Evolutionary conservation across 257 asterid genomes (phyloP), one percentile per base, ranked within the genome.

Genomic region (Anisodus tanguticus): DNA sequence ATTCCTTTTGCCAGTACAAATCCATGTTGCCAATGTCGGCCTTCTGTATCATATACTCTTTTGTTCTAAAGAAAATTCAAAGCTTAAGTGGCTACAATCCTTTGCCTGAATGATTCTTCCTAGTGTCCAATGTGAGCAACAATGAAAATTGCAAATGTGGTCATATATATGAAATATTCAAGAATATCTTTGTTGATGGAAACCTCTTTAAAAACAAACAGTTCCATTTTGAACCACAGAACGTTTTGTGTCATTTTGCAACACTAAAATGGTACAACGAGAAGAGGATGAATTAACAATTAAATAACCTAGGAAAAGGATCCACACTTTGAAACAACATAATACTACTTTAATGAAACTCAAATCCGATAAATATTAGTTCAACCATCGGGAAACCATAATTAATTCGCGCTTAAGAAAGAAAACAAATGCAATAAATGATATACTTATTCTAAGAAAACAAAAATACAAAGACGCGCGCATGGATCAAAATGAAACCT

Each of bases 321-420:
- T 70, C 15, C 79, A 43, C 17, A 70, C 7, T 17, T 43, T 70
- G 79, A 70, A 41, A 8, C 4, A 41, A 69, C 68, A 63, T 22
- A 31, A 66, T 66, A 66, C 45, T 13, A 72, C 79, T 45, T 19
- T 43, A 19, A 45, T 45, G 39, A 72, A 45, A 72, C 80, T 72
- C 80, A 72, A 72, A 71, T 71, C 39, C 39, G 10, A 0, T 41
- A 70, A n/a, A 47, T 19, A 10, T 4, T 41, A 19, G 80, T 72
- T 19, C n/a, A 47, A 43, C 55, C 13, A 69, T 39, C 54, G 15
- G 8, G 54, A 69, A 9, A 69, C 35, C 35, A 70, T 41, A 41
- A 39, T 7, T 70, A 70, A 58, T 22, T n/a, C 0, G 67, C 12
- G 10, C 3, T 8, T 60, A 60, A 6, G 5, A 60, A 59, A 59